Conservation (phyloP, 148 eudicot species). For the Vaccinium corymbosum region DNA sequence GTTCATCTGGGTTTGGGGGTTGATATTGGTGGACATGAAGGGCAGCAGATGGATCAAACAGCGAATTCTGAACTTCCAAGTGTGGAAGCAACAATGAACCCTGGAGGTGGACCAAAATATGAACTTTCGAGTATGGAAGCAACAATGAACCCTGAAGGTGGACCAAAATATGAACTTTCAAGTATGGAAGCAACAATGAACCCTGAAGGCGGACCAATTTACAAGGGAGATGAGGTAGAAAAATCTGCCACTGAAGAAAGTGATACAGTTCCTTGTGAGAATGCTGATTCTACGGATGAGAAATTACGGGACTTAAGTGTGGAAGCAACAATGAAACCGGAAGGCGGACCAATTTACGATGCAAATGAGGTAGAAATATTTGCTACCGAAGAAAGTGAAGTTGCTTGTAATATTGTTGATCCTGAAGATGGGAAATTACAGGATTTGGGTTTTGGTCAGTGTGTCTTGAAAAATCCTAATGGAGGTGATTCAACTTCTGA, state of each 20-base stretch:
- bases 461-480: neutral
- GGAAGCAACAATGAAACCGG: neutral
- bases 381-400: neutral
- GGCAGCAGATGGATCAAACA: neutral
- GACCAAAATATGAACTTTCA: neutral
- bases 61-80: neutral
- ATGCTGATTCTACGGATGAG: no score
- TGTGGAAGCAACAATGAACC: neutral
- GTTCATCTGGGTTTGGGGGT: neutral
- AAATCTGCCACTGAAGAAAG: no score
- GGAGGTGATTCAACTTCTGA: constrained; percentile 1
- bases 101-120: neutral
- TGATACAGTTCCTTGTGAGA: no score
- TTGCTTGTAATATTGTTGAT: neutral
- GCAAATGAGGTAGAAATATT: constrained; percentile 9
- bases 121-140: no score
- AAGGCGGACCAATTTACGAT: neutral
- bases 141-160: neutral
- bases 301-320: neutral
- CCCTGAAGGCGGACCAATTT: neutral
- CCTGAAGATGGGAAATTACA: neutral
- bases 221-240: no score
- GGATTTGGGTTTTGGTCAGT: neutral
- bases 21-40: neutral
- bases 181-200: no score